Conservation (phyloP, 192 early-diverging fungal species). For the Backusella morwellensis region DNA sequence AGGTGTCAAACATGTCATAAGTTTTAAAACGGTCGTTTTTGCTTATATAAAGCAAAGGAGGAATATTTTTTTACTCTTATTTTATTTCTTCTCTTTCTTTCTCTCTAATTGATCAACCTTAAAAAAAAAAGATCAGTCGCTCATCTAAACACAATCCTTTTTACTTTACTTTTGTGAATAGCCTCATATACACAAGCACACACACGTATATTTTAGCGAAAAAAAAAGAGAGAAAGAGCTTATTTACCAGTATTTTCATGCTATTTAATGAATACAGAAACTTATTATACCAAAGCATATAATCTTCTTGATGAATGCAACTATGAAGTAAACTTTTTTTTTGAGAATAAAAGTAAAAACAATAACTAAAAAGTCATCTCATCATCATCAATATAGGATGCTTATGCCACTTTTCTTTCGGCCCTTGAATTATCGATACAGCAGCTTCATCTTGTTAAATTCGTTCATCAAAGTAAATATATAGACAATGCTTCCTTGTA, state of each 20-base stretch:
- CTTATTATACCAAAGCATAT: conserved; percentile 29
- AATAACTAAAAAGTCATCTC: not conserved
- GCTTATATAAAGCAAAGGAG: not conserved
- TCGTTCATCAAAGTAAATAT: conserved; percentile 51
- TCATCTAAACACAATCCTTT: not conserved
- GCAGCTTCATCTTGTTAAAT: conserved; percentile 50
- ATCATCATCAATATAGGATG: not conserved
- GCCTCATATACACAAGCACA: not conserved
- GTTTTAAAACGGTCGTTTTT: not conserved
- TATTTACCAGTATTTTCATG: not conserved
- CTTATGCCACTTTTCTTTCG: conserved; percentile 48
- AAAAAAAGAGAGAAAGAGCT: not conserved
- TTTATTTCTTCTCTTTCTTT: not conserved
- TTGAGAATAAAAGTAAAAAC: not conserved
- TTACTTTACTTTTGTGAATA: not conserved
- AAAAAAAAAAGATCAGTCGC: not conserved
- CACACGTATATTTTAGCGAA: not conserved
- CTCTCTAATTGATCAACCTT: not conserved
- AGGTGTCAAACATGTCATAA: not conserved
- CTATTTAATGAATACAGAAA: not conserved
- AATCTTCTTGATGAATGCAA: conserved; percentile 40
- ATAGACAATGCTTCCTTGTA: not conserved
- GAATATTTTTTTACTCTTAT: not conserved
- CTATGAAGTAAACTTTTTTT: conserved; percentile 41
- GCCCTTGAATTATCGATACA: conserved; percentile 42